These are phyloP conservation scores for Flaveria floridana DNA, from an alignment of 140 eudicot species.

Conservation along the genomic window DNA sequence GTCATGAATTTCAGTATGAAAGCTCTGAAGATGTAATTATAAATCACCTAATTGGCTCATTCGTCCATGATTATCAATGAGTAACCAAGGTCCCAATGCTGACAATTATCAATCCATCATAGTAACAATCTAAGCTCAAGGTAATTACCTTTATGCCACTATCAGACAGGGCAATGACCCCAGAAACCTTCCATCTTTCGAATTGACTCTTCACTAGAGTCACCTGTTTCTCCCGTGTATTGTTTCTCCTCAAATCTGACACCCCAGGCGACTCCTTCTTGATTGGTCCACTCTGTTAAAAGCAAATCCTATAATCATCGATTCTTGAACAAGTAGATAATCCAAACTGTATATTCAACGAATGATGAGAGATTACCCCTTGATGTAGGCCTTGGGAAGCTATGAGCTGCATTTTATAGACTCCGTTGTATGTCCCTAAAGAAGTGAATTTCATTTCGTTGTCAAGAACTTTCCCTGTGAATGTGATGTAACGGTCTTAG, in stretches of 20 bases:
- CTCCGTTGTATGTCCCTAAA: conserved; percentile 43
- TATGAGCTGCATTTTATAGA: conserved; percentile 77
- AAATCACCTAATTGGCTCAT: too few relatives aligned
- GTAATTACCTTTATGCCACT: conserved; percentile 48
- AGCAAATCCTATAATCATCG: not conserved
- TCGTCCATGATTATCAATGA: too few relatives aligned
- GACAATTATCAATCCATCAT: not conserved
- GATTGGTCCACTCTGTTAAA: conserved; percentile 68
- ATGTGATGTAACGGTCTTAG: conserved; percentile 18
- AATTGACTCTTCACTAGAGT: conserved; percentile 47
- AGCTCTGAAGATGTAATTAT: too few relatives aligned
- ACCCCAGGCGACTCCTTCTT: conserved; percentile 47
- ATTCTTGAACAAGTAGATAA: too few relatives aligned
- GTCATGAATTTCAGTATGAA: too few relatives aligned
- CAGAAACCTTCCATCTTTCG: conserved; percentile 82
- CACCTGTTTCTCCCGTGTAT: conserved; percentile 30
- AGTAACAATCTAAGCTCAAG: not conserved
- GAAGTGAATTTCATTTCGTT: conserved; percentile 58
- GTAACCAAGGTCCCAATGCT: too few relatives aligned
- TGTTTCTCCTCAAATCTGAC: conserved; percentile 29
- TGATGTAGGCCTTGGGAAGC: conserved; percentile 92
- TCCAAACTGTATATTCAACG: not conserved
- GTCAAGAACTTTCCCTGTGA: conserved; percentile 59
- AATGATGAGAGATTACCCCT: conserved; percentile 52
- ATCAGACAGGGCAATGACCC: conserved; percentile 66